A percentile compares a stretch with the other conserved stretches of the same genome.
phyloP scores from a whole-genome alignment of 345 rosid genomes.

The Boechera retrofracta region DNA sequence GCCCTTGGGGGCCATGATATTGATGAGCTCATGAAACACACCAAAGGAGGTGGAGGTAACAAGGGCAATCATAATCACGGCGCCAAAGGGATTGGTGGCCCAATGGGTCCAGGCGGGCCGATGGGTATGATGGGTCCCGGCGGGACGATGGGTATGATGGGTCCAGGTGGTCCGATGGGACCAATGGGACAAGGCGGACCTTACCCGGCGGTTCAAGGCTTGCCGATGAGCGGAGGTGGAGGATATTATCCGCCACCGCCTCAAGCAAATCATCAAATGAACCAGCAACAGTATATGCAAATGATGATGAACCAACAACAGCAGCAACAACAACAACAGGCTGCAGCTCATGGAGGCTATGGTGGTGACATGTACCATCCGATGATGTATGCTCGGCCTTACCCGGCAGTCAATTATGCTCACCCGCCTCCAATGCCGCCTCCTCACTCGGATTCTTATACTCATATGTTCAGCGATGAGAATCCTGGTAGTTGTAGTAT shows the following conservation, averaged over 20 bases:
- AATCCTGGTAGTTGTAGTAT: conserved; percentile 83
- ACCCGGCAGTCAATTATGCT: conserved; percentile 62
- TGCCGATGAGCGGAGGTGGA: conserved; percentile 67
- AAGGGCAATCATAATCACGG: conserved; percentile 37
- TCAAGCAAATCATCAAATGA: conserved; percentile 57
- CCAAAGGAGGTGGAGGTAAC: conserved; percentile 47
- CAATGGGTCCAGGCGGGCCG: conserved; percentile 47
- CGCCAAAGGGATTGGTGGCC: conserved; percentile 39
- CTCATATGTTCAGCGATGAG: conserved; percentile 88
- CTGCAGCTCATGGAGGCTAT: conserved; percentile 65
- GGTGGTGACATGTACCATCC: conserved; percentile 85
- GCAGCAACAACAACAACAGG: conserved; percentile 35
- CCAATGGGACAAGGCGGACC: conserved; percentile 53
- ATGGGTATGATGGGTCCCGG: conserved; percentile 44
- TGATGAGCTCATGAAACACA: conserved; percentile 52
- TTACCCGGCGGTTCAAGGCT: conserved; percentile 74
- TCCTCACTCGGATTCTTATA: conserved; percentile 58
- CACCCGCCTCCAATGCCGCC: conserved; percentile 63
- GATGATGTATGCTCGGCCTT: conserved; percentile 77
- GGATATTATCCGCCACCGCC: conserved; percentile 35
- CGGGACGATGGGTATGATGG: conserved; percentile 44
- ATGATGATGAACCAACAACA: conserved; percentile 42
- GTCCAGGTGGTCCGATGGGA: conserved; percentile 48
- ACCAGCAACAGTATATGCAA: conserved; percentile 50
- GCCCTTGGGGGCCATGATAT: conserved; percentile 52